A percentile compares a stretch with the other conserved stretches of the same genome.
phyloP scores from a whole-genome alignment of 768 basidiomycete species.

The Pisolithus albus region DNA sequence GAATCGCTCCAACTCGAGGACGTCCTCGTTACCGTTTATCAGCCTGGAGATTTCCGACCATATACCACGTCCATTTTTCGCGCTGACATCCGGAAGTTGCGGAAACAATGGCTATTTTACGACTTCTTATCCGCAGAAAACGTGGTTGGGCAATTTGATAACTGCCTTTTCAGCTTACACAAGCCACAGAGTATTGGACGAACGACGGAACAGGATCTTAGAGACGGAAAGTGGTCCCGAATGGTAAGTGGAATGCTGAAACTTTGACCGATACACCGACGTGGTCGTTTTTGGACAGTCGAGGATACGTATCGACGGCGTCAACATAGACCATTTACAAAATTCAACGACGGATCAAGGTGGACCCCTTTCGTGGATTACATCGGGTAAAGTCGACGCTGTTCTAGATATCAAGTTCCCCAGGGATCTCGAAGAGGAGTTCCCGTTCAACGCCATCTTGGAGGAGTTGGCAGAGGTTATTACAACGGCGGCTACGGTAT shows the following conservation, averaged over 20 bases:
- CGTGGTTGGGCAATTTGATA: constrained; percentile 96
- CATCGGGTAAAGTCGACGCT: constrained; percentile 91
- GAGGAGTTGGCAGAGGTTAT: constrained; percentile 90
- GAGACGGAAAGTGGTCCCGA: constrained; percentile 77
- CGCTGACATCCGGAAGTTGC: constrained; percentile 74
- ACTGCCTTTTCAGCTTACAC: constrained; percentile 94
- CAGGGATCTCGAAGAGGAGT: constrained; percentile 62
- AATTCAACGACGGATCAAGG: constrained; percentile 74
- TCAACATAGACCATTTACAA: constrained; percentile 93
- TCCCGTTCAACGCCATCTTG: constrained; percentile 72
- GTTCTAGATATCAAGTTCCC: constrained; percentile 98
- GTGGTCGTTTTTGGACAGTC: constrained; percentile 43
- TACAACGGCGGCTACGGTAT: constrained; percentile 49
- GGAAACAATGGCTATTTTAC: constrained; percentile 94
- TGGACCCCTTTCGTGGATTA: constrained; percentile 91
- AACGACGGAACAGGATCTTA: constrained; percentile 78
- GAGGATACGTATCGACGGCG: constrained; percentile 92
- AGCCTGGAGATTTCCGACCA: constrained; percentile 88
- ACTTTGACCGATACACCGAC: background rate
- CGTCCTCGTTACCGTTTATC: constrained; percentile 88
- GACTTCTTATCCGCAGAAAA: constrained; percentile 88
- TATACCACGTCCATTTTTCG: constrained; percentile 91
- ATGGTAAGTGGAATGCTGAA: constrained; percentile 57
- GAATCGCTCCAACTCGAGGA: constrained; percentile 89
- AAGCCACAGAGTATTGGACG: constrained; percentile 93